Evolutionary conservation across 2,329 filamentous ascomycete species (phyloP).

Genomic region (Cladobotryum mycophilum): DNA sequence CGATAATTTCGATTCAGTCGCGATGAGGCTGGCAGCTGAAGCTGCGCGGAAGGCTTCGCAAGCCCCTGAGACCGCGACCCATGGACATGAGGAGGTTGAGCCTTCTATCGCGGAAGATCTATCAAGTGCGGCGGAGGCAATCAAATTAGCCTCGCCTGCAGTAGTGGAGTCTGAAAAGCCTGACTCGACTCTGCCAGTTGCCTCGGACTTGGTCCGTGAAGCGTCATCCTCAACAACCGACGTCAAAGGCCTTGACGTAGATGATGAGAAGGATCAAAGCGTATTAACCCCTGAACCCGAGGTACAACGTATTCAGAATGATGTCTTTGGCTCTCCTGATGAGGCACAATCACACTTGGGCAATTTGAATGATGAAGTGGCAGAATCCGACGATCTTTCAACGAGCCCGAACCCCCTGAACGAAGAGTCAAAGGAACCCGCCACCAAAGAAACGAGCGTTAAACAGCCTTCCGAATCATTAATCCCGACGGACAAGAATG

Average conservation of each 20-base stretch:
- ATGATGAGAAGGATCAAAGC: not conserved
- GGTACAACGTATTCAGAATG: not conserved
- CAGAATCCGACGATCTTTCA: not conserved
- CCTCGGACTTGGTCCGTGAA: not conserved
- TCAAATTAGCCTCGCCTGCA: slow-evolving; percentile 10
- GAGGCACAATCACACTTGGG: slow-evolving; percentile 2
- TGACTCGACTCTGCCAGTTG: too few relatives aligned
- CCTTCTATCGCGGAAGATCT: slow-evolving; percentile 11
- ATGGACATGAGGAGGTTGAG: slow-evolving; percentile 9
- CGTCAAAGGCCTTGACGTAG: not conserved
- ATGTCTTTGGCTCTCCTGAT: not conserved
- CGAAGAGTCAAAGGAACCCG: too few relatives aligned
- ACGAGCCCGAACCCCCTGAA: not conserved
- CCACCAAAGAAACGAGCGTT: too few relatives aligned
- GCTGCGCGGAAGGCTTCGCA: slow-evolving; percentile 26
- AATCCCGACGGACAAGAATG: slow-evolving; percentile 16
- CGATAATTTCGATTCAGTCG: slow-evolving; percentile 70
- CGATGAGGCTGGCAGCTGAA: slow-evolving; percentile 52
- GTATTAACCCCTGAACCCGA: slow-evolving; percentile 1
- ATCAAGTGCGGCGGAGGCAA: not conserved
- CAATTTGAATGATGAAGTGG: not conserved
- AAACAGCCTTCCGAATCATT: too few relatives aligned
- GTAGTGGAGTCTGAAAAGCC: slow-evolving; percentile 1
- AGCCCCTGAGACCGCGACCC: slow-evolving; percentile 16
- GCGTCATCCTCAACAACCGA: slow-evolving; percentile 15